A percentile compares a stretch with the other conserved stretches of the same genome.
Evolutionary conservation across 345 rosid genomes (phyloP).

Genomic region (Eucalyptus erythrocorys): DNA sequence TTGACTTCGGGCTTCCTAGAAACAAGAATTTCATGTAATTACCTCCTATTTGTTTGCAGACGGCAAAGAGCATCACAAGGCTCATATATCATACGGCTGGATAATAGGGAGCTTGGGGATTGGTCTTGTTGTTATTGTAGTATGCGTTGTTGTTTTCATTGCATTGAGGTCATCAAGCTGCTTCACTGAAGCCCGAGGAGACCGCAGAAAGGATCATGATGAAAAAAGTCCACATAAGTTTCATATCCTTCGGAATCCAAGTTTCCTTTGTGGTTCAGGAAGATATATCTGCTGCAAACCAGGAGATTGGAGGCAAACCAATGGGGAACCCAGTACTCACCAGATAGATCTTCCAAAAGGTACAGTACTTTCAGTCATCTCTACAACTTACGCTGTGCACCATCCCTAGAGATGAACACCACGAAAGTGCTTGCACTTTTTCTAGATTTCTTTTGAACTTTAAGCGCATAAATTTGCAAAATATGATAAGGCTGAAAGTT

Average conservation of each 20-base stretch:
- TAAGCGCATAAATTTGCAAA: background rate
- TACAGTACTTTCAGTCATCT: background rate
- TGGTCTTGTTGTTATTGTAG: constrained; percentile 45
- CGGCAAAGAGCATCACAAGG: constrained; percentile 29
- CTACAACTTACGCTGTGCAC: background rate
- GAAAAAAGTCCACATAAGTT: constrained; percentile 50
- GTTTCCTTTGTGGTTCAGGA: constrained; percentile 83
- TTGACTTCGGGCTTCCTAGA: background rate
- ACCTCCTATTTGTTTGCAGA: constrained; percentile 25
- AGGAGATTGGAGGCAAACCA: constrained; percentile 51
- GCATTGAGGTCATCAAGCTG: constrained; percentile 59
- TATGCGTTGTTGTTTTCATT: constrained; percentile 38
- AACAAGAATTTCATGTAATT: background rate
- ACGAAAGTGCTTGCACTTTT: background rate
- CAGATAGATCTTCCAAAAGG: constrained; percentile 64
- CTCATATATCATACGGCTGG: constrained; percentile 67
- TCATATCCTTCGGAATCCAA: constrained; percentile 77
- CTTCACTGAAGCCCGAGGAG: constrained; percentile 14
- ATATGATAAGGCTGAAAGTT: background rate
- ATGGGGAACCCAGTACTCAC: constrained; percentile 51
- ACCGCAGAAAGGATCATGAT: constrained; percentile 21
- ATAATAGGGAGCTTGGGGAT: constrained; percentile 69
- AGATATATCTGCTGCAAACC: constrained; percentile 65
- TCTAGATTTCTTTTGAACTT: background rate
- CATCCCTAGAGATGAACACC: background rate